A percentile compares a stretch with the other conserved stretches of the same genome.
Conservation (phyloP, 768 basidiomycete species). For the Rhizopogon vinicolor region DNA sequence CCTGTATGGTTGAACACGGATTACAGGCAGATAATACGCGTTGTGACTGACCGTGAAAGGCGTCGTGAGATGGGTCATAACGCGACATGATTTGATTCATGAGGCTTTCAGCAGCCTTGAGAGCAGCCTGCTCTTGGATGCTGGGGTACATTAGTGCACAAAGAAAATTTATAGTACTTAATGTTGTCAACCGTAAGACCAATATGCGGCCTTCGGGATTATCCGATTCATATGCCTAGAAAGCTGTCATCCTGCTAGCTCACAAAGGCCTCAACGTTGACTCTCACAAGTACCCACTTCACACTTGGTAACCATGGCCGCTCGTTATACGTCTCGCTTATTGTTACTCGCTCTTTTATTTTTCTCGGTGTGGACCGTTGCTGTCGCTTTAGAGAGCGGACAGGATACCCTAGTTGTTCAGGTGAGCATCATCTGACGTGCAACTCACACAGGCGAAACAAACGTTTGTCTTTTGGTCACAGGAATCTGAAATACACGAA, state of each 20-base stretch:
- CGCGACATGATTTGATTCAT: conserved; percentile 72
- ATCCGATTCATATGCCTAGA: conserved; percentile 5
- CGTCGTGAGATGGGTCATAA: conserved; percentile 81
- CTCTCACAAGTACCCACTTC: background rate
- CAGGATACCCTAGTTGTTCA: conserved; percentile 22
- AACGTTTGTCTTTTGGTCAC: conserved; percentile 6
- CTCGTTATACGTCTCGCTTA: conserved; percentile 13
- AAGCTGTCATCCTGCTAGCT: background rate
- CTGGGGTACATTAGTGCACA: conserved; percentile 43
- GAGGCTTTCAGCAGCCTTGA: conserved; percentile 59
- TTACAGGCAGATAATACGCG: background rate
- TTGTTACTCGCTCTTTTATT: conserved; percentile 43
- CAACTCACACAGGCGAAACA: conserved; percentile 1
- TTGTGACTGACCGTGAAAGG: conserved; percentile 58
- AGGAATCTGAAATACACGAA: conserved; percentile 42
- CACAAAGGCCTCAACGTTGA: background rate
- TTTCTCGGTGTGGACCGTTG: conserved; percentile 18
- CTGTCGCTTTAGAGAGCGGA: conserved; percentile 15
- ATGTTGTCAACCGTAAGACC: too few species aligned
- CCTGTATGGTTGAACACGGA: background rate
- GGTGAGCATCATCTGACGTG: conserved; percentile 20
- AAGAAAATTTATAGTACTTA: too few species aligned
- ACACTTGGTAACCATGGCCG: conserved; percentile 14
- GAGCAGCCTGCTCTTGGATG: conserved; percentile 42
- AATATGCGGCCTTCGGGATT: conserved; percentile 18